phyloP scores from a whole-genome alignment of 768 basidiomycete species.

The Paxillus ammoniavirescens region DNA sequence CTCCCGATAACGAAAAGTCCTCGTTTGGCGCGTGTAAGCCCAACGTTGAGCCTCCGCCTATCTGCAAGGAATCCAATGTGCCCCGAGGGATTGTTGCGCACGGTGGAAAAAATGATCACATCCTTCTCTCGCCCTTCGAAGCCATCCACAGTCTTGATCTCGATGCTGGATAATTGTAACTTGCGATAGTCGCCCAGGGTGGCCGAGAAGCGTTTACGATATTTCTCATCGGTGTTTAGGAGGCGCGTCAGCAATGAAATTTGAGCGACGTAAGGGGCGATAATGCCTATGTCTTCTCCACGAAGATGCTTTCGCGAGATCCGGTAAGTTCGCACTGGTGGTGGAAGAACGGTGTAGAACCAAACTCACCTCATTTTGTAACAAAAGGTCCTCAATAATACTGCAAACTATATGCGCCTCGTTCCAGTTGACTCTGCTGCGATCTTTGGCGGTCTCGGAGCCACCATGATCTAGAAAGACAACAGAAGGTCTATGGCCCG shows the following conservation, averaged over 20 bases:
- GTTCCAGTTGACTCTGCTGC: constrained; percentile 72
- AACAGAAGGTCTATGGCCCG: constrained; percentile 54
- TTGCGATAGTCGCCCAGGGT: constrained; percentile 67
- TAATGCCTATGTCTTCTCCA: constrained; percentile 85
- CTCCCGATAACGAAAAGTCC: constrained; percentile 83
- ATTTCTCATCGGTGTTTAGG: constrained; percentile 54
- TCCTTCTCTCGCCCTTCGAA: constrained; percentile 95
- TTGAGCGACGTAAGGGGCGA: constrained; percentile 90
- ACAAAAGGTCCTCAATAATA: constrained; percentile 79
- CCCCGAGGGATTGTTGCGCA: constrained; percentile 75
- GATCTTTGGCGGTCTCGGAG: constrained; percentile 61
- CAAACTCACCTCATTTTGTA: constrained; percentile 64
- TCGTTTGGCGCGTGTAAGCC: constrained; percentile 83
- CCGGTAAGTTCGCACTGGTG: constrained; percentile 6
- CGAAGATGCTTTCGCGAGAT: constrained; percentile 44
- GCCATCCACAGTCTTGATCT: constrained; percentile 92
- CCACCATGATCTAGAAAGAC: constrained; percentile 82
- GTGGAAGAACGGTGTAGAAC: background rate
- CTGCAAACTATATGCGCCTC: constrained; percentile 79
- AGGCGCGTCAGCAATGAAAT: constrained; percentile 71
- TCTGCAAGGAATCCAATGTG: constrained; percentile 90
- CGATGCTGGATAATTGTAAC: constrained; percentile 63
- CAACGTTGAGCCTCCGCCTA: constrained; percentile 83
- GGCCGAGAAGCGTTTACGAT: constrained; percentile 50
- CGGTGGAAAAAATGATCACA: constrained; percentile 88